Evolutionary conservation across 371 early-diverging fungal genomes (phyloP).

Genomic region (Apophysomyces sp.): DNA sequence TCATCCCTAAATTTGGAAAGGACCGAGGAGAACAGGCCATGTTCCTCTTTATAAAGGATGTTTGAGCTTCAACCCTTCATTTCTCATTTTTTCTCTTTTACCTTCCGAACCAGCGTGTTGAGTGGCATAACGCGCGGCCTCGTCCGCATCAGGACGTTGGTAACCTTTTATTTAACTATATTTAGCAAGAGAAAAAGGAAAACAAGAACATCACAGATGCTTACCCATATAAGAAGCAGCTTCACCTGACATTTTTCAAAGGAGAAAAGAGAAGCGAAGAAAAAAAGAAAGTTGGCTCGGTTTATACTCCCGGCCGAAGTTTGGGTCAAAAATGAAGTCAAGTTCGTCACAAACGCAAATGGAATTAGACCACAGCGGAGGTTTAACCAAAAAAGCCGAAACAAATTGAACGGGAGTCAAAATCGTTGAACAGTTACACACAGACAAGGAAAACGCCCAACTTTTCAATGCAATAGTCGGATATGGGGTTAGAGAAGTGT

Average conservation of each 20-base stretch:
- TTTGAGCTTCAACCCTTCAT: not conserved
- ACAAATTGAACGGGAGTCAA: too few relatives aligned
- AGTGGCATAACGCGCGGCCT: conserved; percentile 29
- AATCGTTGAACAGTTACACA: too few relatives aligned
- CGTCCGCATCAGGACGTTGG: conserved; percentile 24
- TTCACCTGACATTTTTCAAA: conserved; percentile 18
- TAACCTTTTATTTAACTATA: not conserved
- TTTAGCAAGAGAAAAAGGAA: not conserved
- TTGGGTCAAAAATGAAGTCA: too few relatives aligned
- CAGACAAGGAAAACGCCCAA: too few relatives aligned
- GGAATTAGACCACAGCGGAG: too few relatives aligned
- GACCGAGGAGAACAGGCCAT: conserved; percentile 28
- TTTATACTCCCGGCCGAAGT: too few relatives aligned
- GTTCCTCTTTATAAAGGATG: conserved; percentile 13
- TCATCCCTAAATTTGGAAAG: conserved; percentile 24
- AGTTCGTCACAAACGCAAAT: too few relatives aligned
- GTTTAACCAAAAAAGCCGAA: too few relatives aligned
- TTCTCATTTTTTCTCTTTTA: conserved; percentile 5
- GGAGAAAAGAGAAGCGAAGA: not conserved
- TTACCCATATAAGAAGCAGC: conserved; percentile 19
- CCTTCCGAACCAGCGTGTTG: conserved; percentile 33
- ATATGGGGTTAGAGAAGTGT: too few relatives aligned
- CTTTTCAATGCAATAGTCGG: too few relatives aligned
- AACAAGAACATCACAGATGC: not conserved
- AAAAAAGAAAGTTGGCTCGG: not conserved